Evolutionary conservation across 352 stramenopile genomes (phyloP).

Genomic region (Phytophthora pinifolia): DNA sequence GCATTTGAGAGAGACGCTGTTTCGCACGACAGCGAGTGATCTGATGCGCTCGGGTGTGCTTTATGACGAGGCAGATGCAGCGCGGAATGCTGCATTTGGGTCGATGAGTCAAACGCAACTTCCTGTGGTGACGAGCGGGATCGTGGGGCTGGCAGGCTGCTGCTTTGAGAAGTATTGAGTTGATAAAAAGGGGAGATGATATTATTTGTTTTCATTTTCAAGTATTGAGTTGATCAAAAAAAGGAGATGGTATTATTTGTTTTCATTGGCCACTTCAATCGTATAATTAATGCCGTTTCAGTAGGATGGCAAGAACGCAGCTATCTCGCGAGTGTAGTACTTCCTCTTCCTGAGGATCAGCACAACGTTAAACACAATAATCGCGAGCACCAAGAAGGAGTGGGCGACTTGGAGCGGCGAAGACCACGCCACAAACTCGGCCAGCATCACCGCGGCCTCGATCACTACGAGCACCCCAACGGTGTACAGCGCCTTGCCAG

Average conservation of each 20-base stretch:
- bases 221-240: constrained; percentile 16
- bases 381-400: constrained; percentile 34
- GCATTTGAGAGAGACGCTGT: constrained; percentile 48
- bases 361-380: constrained; percentile 30
- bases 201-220: constrained; percentile 2
- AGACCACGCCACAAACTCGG: constrained; percentile 33
- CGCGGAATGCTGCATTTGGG: constrained; percentile 26
- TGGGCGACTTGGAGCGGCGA: constrained; percentile 39
- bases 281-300: constrained; percentile 19
- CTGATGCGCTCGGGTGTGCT: constrained; percentile 42
- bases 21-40: constrained; percentile 34
- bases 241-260: background rate
- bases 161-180: constrained; percentile 50
- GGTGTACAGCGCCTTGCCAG: constrained; percentile 38
- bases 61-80: constrained; percentile 40
- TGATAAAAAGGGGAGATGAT: background rate
- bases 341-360: constrained; percentile 30
- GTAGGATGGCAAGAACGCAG: constrained; percentile 38
- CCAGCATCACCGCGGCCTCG: constrained; percentile 42
- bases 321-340: constrained; percentile 33
- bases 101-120: constrained; percentile 16
- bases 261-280: background rate
- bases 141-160: constrained; percentile 48
- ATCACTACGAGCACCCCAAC: constrained; percentile 40
- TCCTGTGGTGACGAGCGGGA: constrained; percentile 38